Conservation (phyloP, 805 yeast genomes). For the Suhomyces xylopsoci region DNA sequence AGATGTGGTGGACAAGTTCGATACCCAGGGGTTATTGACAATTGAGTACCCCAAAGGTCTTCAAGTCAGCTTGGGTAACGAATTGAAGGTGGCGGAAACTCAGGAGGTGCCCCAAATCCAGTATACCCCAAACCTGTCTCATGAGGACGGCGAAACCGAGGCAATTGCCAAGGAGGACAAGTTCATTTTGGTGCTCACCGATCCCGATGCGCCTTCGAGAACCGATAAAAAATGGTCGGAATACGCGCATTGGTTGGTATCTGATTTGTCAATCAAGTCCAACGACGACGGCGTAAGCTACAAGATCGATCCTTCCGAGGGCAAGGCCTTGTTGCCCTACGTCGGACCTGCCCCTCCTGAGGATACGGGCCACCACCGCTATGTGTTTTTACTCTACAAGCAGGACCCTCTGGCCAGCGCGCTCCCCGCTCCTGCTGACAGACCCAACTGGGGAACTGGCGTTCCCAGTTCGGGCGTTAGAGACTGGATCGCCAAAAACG, state of each 20-base stretch:
- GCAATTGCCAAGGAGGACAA: slow-evolving; percentile 42
- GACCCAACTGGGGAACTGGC: slow-evolving; percentile 87
- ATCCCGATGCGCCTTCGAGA: slow-evolving; percentile 91
- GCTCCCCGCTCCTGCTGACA: slow-evolving; percentile 45
- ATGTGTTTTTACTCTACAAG: slow-evolving; percentile 72
- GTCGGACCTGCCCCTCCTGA: slow-evolving; percentile 89
- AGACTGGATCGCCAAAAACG: slow-evolving; percentile 66
- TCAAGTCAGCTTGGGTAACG: slow-evolving; percentile 79
- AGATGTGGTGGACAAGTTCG: slow-evolving; percentile 49
- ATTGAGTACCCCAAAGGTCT: slow-evolving; percentile 54
- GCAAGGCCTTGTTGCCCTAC: slow-evolving; percentile 51
- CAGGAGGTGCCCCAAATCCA: slow-evolving; percentile 66
- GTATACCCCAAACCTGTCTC: slow-evolving; percentile 54
- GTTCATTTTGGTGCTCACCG: slow-evolving; percentile 78
- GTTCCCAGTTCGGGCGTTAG: slow-evolving; percentile 73
- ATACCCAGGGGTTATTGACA: slow-evolving; percentile 55
- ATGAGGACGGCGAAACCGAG: slow-evolving; percentile 41
- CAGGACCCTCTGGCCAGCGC: slow-evolving; percentile 48
- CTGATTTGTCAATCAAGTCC: slow-evolving; percentile 48
- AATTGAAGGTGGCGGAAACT: slow-evolving; percentile 60
- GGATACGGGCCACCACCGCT: slow-evolving; percentile 83
- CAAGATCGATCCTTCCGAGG: slow-evolving; percentile 33
- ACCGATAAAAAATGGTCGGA: slow-evolving; percentile 87
- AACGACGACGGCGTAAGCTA: slow-evolving; percentile 28
- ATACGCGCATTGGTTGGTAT: slow-evolving; percentile 69